Evolutionary conservation across 2,329 filamentous ascomycete species (phyloP).

Genomic region (Nigrograna mackinnonii): DNA sequence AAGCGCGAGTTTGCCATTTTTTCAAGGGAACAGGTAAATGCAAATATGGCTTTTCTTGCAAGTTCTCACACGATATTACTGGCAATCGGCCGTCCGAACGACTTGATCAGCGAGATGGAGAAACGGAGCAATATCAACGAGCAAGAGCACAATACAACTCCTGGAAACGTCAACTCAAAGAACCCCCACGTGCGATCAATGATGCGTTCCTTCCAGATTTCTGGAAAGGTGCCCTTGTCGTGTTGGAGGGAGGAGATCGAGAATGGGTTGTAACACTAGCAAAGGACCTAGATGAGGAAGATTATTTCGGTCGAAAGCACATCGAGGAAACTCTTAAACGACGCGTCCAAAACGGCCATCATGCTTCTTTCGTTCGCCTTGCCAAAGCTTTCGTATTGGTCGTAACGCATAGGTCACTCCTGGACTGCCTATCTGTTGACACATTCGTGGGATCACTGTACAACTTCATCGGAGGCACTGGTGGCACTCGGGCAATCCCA

Average conservation of each 20-base stretch:
- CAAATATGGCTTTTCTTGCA: conserved; percentile 10
- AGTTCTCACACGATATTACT: conserved; percentile 8
- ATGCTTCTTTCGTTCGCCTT: conserved; percentile 9
- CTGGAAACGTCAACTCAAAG: conserved; percentile 31
- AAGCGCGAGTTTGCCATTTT: conserved; percentile 7
- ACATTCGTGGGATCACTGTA: conserved; percentile 38
- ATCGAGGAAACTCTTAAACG: conserved; percentile 26
- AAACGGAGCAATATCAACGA: conserved; percentile 21
- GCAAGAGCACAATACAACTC: conserved; percentile 25
- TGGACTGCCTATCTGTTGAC: conserved; percentile 40
- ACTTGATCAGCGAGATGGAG: background rate
- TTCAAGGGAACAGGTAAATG: conserved; percentile 6
- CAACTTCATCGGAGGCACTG: conserved; percentile 37
- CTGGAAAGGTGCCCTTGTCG: conserved; percentile 30
- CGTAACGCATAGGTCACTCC: conserved; percentile 35
- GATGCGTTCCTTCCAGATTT: conserved; percentile 18
- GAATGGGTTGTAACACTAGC: conserved; percentile 36
- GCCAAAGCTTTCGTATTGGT: conserved; percentile 23
- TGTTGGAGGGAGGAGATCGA: conserved; percentile 25
- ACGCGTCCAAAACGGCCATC: conserved; percentile 1
- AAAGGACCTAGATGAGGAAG: conserved; percentile 30
- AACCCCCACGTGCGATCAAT: conserved; percentile 15
- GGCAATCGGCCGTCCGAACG: conserved; percentile 1
- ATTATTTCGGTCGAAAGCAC: conserved; percentile 27
- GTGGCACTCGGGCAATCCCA: conserved; percentile 30